These are phyloP conservation scores for Neurospora sp. DNA, from an alignment of 495 filamentous ascomycete genomes.

Conservation along the genomic window DNA sequence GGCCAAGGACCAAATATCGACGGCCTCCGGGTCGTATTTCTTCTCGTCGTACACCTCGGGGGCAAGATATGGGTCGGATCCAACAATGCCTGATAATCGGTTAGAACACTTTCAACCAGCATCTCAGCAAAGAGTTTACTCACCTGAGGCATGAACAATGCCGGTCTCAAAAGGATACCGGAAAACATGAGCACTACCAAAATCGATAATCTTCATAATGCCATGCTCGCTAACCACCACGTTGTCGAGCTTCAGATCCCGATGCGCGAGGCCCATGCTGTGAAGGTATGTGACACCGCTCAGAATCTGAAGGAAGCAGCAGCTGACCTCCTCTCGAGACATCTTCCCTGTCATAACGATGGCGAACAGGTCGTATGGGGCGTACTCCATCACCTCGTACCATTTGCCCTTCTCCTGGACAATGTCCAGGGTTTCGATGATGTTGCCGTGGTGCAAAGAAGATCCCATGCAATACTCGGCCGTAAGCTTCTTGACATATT, in stretches of 20 bases:
- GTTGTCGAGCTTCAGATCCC: slow-evolving; percentile 96
- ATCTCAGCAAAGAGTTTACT: slow-evolving; percentile 20
- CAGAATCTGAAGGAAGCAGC: slow-evolving; percentile 88
- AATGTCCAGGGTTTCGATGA: slow-evolving; percentile 96
- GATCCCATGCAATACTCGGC: slow-evolving; percentile 98
- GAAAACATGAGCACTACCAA: slow-evolving; percentile 95
- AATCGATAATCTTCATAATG: slow-evolving; percentile 99
- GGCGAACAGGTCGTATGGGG: slow-evolving; percentile 93
- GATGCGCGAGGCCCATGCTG: slow-evolving; percentile 89
- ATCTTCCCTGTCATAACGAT: slow-evolving; percentile 99
- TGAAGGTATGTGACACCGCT: slow-evolving; percentile 97
- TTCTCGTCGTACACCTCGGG: slow-evolving; percentile 93
- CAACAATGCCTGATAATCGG: slow-evolving; percentile 70
- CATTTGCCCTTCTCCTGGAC: slow-evolving; percentile 89
- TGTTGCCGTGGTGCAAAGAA: slow-evolving; percentile 93
- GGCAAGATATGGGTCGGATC: slow-evolving; percentile 93
- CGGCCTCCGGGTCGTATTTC: slow-evolving; percentile 88
- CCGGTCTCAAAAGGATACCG: slow-evolving; percentile 95
- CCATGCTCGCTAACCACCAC: slow-evolving; percentile 93
- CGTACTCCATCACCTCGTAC: slow-evolving; percentile 99
- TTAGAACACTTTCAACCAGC: neutral
- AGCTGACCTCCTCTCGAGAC: slow-evolving; percentile 81
- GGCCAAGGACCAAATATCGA: slow-evolving; percentile 95
- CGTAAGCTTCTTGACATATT: slow-evolving; percentile 98
- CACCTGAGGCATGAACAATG: slow-evolving; percentile 78